Evolutionary conservation across 2,329 filamentous ascomycete genomes (phyloP).

Genomic region (Penicillium occitanis): DNA sequence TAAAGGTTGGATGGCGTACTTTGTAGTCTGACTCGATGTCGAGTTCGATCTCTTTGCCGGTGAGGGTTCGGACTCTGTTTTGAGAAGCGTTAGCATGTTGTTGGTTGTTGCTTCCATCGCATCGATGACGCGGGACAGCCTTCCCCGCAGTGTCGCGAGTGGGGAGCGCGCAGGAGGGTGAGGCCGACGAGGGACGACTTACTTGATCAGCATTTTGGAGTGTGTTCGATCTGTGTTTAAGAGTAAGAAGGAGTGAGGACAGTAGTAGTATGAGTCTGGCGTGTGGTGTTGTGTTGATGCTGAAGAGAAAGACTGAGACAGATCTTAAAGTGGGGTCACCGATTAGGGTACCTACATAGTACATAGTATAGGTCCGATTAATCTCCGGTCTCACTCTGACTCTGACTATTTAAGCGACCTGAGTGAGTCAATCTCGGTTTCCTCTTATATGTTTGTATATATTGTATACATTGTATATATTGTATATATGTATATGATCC

Average conservation of each 20-base stretch:
- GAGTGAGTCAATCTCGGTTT: not conserved
- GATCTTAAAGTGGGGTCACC: not conserved
- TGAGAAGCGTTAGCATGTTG: slow-evolving; percentile 15
- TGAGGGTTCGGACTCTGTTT: slow-evolving; percentile 87
- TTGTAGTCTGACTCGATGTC: slow-evolving; percentile 95
- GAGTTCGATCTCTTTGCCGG: slow-evolving; percentile 97
- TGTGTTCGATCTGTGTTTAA: not conserved
- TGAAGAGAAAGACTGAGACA: not conserved
- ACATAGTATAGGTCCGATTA: not conserved
- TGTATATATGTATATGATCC: not conserved
- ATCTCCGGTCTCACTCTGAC: not conserved
- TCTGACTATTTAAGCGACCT: not conserved
- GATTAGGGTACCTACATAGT: not conserved
- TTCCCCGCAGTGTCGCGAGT: slow-evolving; percentile 15
- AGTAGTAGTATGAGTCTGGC: not conserved
- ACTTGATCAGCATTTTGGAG: slow-evolving; percentile 55
- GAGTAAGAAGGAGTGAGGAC: not conserved
- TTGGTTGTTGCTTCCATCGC: not conserved
- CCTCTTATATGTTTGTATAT: not conserved
- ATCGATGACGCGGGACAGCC: not conserved
- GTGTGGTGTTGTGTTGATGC: not conserved
- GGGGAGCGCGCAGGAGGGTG: not conserved
- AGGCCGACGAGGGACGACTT: slow-evolving; percentile 24
- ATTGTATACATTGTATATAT: too few relatives aligned
- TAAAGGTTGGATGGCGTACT: slow-evolving; percentile 50